phyloP scores from a whole-genome alignment of 305 asterid genomes.

The Solanum aculeatissimum region DNA sequence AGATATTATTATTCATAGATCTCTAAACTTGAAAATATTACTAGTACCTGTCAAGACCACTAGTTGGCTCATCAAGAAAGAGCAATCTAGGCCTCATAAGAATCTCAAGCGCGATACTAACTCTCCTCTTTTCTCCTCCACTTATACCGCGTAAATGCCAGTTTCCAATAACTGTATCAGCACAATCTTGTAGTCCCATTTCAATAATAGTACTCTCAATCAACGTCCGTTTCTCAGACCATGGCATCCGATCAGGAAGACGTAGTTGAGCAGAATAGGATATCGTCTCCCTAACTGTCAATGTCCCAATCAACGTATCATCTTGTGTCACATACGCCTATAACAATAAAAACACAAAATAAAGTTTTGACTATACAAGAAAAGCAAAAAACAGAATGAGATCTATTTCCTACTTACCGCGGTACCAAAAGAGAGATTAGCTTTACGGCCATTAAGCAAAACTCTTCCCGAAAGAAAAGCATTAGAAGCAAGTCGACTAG shows the following conservation, averaged over 20 bases:
- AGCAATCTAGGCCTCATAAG: slow-evolving; percentile 89
- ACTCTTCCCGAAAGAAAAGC: slow-evolving; percentile 76
- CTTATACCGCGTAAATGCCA: slow-evolving; percentile 96
- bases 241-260: slow-evolving; percentile 74
- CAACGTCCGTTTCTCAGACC: slow-evolving; percentile 63
- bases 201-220: slow-evolving; percentile 88
- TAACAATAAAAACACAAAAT: neutral
- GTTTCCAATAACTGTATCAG: slow-evolving; percentile 87
- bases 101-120: slow-evolving; percentile 89
- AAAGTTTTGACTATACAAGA: neutral
- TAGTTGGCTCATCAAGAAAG: slow-evolving; percentile 94
- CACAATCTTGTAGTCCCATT: slow-evolving; percentile 97
- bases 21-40: neutral
- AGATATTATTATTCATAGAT: neutral
- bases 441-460: slow-evolving; percentile 83
- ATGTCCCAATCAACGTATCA: slow-evolving; percentile 86
- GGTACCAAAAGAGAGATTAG: slow-evolving; percentile 80
- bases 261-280: slow-evolving; percentile 76
- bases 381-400: neutral
- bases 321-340: slow-evolving; percentile 98
- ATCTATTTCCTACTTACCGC: slow-evolving; percentile 39
- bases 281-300: slow-evolving; percentile 90
- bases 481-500: slow-evolving; percentile 81
- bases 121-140: slow-evolving; percentile 90
- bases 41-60: slow-evolving; percentile 84